Evolutionary conservation across 2,329 filamentous ascomycete species (phyloP).

Genomic region (Penicillium sp.): DNA sequence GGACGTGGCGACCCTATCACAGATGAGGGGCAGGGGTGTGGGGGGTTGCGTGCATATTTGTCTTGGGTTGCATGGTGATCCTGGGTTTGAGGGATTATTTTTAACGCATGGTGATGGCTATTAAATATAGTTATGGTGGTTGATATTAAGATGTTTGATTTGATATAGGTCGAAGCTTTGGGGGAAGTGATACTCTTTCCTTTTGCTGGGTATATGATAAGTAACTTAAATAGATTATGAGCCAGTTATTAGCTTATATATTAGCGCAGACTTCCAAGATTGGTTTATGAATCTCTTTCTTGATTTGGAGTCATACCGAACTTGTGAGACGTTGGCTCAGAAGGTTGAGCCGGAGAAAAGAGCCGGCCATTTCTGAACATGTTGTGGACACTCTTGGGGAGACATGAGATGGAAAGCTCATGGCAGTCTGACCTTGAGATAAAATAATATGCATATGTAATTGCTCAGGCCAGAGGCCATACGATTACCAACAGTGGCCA

Average conservation of each 20-base stretch:
- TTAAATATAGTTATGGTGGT: neutral
- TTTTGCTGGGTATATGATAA: too few species aligned
- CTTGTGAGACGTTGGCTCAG: neutral
- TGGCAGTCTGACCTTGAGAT: too few species aligned
- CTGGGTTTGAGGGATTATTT: neutral
- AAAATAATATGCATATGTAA: neutral
- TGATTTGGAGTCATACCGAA: neutral
- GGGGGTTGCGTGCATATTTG: conserved; percentile 1
- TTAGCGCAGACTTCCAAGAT: neutral
- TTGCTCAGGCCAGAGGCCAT: neutral
- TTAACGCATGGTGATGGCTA: neutral
- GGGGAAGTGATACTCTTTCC: neutral
- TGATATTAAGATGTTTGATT: neutral
- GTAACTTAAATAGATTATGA: neutral
- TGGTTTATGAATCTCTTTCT: neutral
- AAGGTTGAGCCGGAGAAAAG: neutral
- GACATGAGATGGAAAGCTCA: neutral
- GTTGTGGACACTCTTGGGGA: neutral
- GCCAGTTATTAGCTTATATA: too few species aligned
- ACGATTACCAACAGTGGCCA: neutral
- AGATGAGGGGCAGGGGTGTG: neutral
- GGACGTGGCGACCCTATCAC: conserved; percentile 10
- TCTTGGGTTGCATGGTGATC: conserved; percentile 2
- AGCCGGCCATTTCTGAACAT: neutral
- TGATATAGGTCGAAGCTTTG: neutral